A percentile compares a stretch with the other conserved stretches of the same genome.
These are phyloP conservation scores for Trichoderma virens DNA, from an alignment of 495 filamentous ascomycete species.

Conservation along the genomic window DNA sequence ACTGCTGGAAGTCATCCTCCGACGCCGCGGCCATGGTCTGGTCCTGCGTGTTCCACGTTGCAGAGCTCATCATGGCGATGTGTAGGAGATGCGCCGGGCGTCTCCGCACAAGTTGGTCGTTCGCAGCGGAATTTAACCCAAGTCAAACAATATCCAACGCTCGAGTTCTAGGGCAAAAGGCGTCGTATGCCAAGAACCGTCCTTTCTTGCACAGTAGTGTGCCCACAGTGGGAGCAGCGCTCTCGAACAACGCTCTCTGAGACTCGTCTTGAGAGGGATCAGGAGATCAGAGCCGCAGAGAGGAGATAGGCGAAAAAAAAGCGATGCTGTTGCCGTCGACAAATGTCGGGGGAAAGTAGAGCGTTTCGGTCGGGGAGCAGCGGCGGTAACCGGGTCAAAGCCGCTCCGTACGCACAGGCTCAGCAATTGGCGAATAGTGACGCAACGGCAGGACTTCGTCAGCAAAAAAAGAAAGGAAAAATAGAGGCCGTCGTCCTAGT, in stretches of 20 bases:
- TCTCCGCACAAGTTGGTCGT: background rate
- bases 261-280: background rate
- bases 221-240: background rate
- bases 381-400: background rate
- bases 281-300: background rate
- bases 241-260: background rate
- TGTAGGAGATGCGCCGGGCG: background rate
- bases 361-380: background rate
- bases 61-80: constrained; percentile 39
- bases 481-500: background rate
- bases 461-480: too few species aligned
- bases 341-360: background rate
- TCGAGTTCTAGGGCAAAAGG: background rate
- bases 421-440: constrained; percentile 3
- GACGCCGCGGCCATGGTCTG: constrained; percentile 34
- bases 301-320: background rate
- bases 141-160: background rate
- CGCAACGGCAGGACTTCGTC: background rate
- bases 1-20: constrained; percentile 50
- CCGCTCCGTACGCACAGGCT: background rate
- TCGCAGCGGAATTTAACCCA: background rate
- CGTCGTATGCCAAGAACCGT: background rate
- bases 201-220: background rate
- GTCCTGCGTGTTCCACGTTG: constrained; percentile 40
- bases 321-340: background rate